Evolutionary conservation across 345 rosid genomes (phyloP).

Genomic region (Turritis glabra): DNA sequence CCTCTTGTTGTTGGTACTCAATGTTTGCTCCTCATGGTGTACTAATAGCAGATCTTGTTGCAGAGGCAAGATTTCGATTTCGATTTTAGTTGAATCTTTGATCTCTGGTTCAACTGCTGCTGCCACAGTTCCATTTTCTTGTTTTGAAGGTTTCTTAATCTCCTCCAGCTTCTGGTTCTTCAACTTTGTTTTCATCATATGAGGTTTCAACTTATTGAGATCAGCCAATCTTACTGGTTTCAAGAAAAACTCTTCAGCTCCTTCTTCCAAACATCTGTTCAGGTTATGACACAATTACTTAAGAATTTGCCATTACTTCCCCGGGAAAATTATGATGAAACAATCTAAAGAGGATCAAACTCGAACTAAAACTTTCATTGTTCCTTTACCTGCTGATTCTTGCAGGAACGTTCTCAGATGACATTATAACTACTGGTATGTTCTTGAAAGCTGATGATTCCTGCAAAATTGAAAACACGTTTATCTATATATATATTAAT

Average conservation of each 20-base stretch:
- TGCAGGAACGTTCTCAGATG: conserved; percentile 84
- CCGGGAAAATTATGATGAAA: too few species aligned
- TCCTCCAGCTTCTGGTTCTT: conserved; percentile 37
- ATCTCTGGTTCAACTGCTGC: conserved; percentile 20
- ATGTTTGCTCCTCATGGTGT: conserved; percentile 23
- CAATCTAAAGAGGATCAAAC: not conserved
- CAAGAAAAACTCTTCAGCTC: conserved; percentile 87
- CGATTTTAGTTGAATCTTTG: not conserved
- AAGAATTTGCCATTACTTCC: not conserved
- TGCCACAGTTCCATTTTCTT: not conserved
- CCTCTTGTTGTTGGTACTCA: conserved; percentile 44
- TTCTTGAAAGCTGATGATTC: conserved; percentile 63
- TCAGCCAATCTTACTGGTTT: conserved; percentile 87
- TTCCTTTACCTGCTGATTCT: conserved; percentile 42
- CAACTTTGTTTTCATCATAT: conserved; percentile 38
- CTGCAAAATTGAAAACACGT: conserved; percentile 33
- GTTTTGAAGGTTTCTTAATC: conserved; percentile 22
- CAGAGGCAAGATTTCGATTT: conserved; percentile 25
- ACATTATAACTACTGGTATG: conserved; percentile 86
- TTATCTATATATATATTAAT: too few species aligned
- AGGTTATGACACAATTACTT: not conserved
- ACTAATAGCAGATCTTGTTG: conserved; percentile 15
- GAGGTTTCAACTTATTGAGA: conserved; percentile 73
- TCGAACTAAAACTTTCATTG: conserved; percentile 12
- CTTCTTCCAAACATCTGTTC: conserved; percentile 79